Evolutionary conservation across 169 alveolate genomes (phyloP), one percentile per base, ranked within the genome.

Genomic region (Plasmodium chabaudi): DNA sequence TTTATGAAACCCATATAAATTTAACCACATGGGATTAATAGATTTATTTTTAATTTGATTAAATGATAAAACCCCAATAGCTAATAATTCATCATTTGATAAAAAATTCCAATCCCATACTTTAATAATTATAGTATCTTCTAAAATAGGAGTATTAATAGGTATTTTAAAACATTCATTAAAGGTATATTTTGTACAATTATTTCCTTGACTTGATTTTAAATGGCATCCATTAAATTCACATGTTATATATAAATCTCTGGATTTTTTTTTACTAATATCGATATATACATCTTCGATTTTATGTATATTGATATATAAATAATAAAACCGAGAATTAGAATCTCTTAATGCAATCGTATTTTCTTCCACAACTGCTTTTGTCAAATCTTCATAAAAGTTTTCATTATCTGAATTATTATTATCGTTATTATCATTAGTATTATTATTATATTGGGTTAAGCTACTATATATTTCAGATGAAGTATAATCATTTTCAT

Each of bases 141-240:
- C 98, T 53, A 95, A 93, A 15, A 96, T 90, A 12, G 98, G 98
- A 19, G 97, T 95, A 46, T 96, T 72, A 23, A 96, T 95, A 15
- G 98, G 98, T 39, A 96, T 93, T 75, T 97, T 91, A 88, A 96
- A 95, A 82, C 98, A 96, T 73, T 96, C 98, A 92, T 96, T 96
- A 91, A 95, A 96, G 60, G 97, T 94, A 84, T 94, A 96, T 57
- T 96, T 94, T 55, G 93, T 89, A 75, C 96, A 65, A 88, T 94
- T 82, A 51, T 89, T 46, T 42, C 87, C 95, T 72, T 79, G 87
- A 87, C 93, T 73, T 12, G 98, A 93, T 87, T 95, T 94, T 72
- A 96, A 86, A 27, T 96, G 92, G 42, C 97, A 95, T 19, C 98
- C 97, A 67, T 96, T 96, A 86, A 95, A 96, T 21, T 95, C 98